These are phyloP conservation scores for Talaromyces trachyspermus DNA, from an alignment of 495 filamentous ascomycete species.

Conservation along the genomic window DNA sequence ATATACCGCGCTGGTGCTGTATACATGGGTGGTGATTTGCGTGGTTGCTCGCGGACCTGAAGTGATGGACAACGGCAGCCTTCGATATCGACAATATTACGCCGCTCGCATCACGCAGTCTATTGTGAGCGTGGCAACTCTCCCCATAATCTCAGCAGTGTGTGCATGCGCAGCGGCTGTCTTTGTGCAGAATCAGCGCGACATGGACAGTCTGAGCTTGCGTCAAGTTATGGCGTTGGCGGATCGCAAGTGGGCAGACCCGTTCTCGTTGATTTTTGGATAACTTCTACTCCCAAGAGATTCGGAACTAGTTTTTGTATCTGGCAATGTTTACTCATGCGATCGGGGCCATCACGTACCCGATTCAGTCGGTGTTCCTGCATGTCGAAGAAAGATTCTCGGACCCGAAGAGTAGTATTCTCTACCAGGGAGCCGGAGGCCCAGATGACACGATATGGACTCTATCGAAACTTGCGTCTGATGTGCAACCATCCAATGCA, in stretches of 20 bases:
- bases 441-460: no score
- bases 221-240: conserved; percentile 19
- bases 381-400: no score
- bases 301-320: conserved; percentile 12
- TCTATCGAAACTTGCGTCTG: no score
- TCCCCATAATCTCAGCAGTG: conserved; percentile 17
- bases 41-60: conserved; percentile 1
- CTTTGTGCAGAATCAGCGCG: conserved; percentile 18
- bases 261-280: not conserved
- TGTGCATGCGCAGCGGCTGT: conserved; percentile 18
- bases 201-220: conserved; percentile 10
- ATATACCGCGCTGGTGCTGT: conserved; percentile 2
- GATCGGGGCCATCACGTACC: conserved; percentile 16
- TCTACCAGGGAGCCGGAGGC: no score
- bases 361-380: conserved; percentile 20
- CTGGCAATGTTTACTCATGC: conserved; percentile 15
- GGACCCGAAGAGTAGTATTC: no score
- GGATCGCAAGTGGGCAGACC: conserved; percentile 16
- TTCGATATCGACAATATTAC: not conserved
- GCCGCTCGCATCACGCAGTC: conserved; percentile 3
- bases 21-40: conserved; percentile 5
- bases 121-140: conserved; percentile 5
- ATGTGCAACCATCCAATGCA: no score
- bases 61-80: not conserved
- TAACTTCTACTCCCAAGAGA: conserved; percentile 9